Base-by-base conservation (phyloP, 768 basidiomycete genomes). In the Myochromella boudieri region DNA sequence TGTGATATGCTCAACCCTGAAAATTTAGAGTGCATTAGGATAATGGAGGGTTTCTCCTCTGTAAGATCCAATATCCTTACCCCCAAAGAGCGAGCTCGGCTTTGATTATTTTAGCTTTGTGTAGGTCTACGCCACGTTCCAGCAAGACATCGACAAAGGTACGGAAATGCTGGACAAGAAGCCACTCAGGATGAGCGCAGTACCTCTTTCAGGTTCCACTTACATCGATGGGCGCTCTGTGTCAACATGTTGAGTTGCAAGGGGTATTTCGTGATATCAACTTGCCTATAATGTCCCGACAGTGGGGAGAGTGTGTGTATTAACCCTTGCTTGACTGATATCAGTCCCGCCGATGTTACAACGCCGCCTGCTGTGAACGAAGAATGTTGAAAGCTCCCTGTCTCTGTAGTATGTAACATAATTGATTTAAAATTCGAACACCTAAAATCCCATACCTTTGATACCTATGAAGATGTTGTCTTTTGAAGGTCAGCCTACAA, bases 381-480 rank as follows among this genome's bases (percentile, higher is more conserved):
- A 0, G 83, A 84, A 59, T 87, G 85, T 51, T 85, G 84, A 52
- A 86, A 85, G 3, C 64, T 66, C 5, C 83, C 83, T 8, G 79
- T 77, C 47, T 71, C 73, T 70, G 10, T 37, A 22, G 9, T n/a
- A n/a, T n/a, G n/a, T n/a, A 14, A 34, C 33, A 17, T 6, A 6
- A n/a, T 6, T n/a, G 33, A 6, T 34, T 6, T 12, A 34, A 29
- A 17, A 29, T n/a, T n/a, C 5, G 33, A n/a, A 34, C 18, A 6
- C 14, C n/a, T 6, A 21, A 9, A 38, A 26, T 45, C 14, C 21
- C 11, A 25, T 54, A 70, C 72, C 69, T 69, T 87, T 86, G 54
- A 87, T 82, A 0, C 82, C 85, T 37, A 87, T 68, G 60, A 80
- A 87, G 11, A 85, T 67, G 52, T 85, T 83, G 61, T 78, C 80